Evolutionary conservation across 176 grass and related monocot genomes (phyloP).

Genomic region (Oryza officinalis): DNA sequence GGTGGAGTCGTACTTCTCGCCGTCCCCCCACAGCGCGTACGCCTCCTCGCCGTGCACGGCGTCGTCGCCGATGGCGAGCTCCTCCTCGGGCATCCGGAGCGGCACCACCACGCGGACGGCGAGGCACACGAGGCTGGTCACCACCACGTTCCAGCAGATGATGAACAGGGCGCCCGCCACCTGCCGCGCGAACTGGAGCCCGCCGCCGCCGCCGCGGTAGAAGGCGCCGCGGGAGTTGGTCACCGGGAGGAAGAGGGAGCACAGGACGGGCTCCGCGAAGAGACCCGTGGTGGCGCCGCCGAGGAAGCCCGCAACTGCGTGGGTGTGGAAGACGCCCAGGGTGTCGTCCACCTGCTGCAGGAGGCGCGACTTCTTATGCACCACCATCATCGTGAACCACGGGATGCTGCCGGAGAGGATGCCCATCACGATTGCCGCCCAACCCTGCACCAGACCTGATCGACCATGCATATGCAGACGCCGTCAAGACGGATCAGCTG

Average conservation of each 20-base stretch:
- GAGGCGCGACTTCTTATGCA: slow-evolving; percentile 78
- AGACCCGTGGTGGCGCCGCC: slow-evolving; percentile 79
- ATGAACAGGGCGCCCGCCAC: slow-evolving; percentile 75
- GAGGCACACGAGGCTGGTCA: slow-evolving; percentile 70
- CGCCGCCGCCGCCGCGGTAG: slow-evolving; percentile 64
- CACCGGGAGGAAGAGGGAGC: slow-evolving; percentile 69
- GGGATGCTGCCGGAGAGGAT: slow-evolving; percentile 84
- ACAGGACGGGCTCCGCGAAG: slow-evolving; percentile 79
- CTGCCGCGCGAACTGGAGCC: slow-evolving; percentile 66
- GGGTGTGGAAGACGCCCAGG: slow-evolving; percentile 94
- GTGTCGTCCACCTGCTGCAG: slow-evolving; percentile 90
- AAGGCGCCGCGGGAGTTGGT: slow-evolving; percentile 69
- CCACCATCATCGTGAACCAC: slow-evolving; percentile 99
- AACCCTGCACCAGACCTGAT: slow-evolving; percentile 82
- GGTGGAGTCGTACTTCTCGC: slow-evolving; percentile 87
- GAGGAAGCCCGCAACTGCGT: slow-evolving; percentile 85
- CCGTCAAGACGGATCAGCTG: no score
- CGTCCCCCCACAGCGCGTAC: slow-evolving; percentile 94
- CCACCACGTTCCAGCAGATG: slow-evolving; percentile 74
- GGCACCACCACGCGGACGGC: slow-evolving; percentile 51
- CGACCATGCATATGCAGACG: neutral
- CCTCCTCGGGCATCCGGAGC: slow-evolving; percentile 87
- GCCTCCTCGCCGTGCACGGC: slow-evolving; percentile 92
- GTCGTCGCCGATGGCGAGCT: slow-evolving; percentile 89
- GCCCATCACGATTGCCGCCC: slow-evolving; percentile 93